Conservation (phyloP, 2,329 filamentous ascomycete genomes). For the Trichoderma semiorbis region DNA sequence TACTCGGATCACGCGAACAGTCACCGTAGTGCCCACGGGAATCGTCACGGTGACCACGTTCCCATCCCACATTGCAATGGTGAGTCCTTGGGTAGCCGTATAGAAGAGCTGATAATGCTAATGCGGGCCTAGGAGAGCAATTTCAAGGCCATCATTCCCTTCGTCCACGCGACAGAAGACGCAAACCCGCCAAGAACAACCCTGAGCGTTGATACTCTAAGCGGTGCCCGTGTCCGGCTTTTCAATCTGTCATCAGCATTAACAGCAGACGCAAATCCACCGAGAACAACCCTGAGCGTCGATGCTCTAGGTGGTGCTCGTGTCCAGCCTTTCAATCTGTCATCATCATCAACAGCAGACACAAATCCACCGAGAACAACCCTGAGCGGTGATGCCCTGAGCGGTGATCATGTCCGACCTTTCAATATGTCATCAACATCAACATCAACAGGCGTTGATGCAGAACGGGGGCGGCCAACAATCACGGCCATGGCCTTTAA, state of each 20-base stretch:
- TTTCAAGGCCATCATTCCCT: background rate
- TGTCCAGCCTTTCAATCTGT: background rate
- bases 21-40: background rate
- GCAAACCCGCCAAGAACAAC: background rate
- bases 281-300: too few species aligned
- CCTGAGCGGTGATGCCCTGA: too few species aligned
- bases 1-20: background rate
- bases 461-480: background rate
- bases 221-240: background rate
- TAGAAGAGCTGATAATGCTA: background rate
- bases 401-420: background rate
- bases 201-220: too few species aligned
- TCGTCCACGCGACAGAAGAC: background rate
- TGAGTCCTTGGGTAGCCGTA: background rate
- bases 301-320: background rate
- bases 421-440: background rate
- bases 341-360: too few species aligned
- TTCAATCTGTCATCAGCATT: background rate
- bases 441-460: background rate
- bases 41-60: background rate
- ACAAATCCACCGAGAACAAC: too few species aligned
- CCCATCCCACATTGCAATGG: background rate
- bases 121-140: background rate
- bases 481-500: background rate
- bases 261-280: too few species aligned